A percentile compares a stretch with the other conserved stretches of the same genome.
These are phyloP conservation scores for Picea mariana DNA, from an alignment of 83 land plant genomes.

Conservation along the genomic window DNA sequence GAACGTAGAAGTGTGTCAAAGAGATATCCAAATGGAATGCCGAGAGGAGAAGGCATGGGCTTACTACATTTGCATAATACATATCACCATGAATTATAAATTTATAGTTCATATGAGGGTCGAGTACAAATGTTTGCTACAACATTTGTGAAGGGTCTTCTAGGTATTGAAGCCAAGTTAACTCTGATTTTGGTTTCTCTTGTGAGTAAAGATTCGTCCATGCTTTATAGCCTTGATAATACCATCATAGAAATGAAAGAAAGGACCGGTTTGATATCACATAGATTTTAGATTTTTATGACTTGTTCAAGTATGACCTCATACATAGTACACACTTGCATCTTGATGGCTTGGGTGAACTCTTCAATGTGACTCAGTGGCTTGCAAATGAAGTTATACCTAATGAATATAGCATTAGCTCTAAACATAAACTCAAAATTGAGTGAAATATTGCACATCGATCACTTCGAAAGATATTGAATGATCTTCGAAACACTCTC, in stretches of 20 bases:
- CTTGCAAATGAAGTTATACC: slow-evolving; percentile 99
- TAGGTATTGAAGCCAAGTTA: slow-evolving; percentile 91
- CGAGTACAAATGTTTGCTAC: slow-evolving; percentile 99
- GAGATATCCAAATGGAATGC: no score
- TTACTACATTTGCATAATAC: slow-evolving; percentile 98
- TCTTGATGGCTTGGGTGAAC: slow-evolving; percentile 78
- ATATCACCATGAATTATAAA: slow-evolving; percentile 95
- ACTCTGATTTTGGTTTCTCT: slow-evolving; percentile 99
- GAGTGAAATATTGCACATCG: slow-evolving; percentile 99
- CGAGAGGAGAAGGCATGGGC: slow-evolving; percentile 79
- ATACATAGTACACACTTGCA: slow-evolving; percentile 79
- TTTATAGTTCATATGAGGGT: slow-evolving; percentile 98
- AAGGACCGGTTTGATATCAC: no score
- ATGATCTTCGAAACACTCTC: no score
- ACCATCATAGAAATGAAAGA: no score
- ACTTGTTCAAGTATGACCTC: slow-evolving; percentile 17
- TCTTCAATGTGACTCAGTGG: slow-evolving; percentile 93
- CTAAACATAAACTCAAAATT: slow-evolving; percentile 94
- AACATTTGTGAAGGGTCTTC: slow-evolving; percentile 97
- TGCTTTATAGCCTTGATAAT: slow-evolving; percentile 93
- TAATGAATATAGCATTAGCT: slow-evolving; percentile 97
- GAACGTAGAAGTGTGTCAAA: no score
- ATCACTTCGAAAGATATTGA: slow-evolving; percentile 49
- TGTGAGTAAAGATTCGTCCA: slow-evolving; percentile 97
- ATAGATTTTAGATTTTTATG: no score